These are phyloP conservation scores for Fusarium mangiferae DNA, from an alignment of 2,329 filamentous ascomycete species.

Conservation along the genomic window DNA sequence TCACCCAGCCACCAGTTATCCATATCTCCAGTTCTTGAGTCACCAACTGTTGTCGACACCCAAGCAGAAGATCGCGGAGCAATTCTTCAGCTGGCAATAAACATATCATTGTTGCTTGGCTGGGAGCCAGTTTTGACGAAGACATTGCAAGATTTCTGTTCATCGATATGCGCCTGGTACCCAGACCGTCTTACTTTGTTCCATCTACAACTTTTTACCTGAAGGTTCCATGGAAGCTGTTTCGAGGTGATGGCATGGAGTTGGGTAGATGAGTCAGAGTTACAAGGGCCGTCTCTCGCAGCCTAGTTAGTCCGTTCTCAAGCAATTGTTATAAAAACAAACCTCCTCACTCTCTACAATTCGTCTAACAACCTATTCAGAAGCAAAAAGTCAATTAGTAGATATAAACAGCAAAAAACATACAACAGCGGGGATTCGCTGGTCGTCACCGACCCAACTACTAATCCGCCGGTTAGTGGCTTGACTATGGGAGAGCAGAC, in stretches of 20 bases:
- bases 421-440: conserved; percentile 27
- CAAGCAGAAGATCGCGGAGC: neutral
- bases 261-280: neutral
- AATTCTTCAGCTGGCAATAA: neutral
- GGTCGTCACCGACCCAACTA: conserved; percentile 26
- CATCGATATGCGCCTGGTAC: neutral
- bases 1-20: neutral
- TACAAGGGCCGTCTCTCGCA: neutral
- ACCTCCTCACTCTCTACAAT: neutral
- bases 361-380: neutral
- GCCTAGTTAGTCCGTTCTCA: neutral
- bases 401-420: neutral
- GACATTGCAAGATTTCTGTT: neutral
- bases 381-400: neutral
- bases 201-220: neutral
- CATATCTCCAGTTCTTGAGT: neutral
- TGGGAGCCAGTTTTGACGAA: no score
- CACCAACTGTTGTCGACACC: neutral
- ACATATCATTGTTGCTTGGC: neutral
- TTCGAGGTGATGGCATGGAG: neutral
- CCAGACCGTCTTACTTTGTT: neutral
- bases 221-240: neutral
- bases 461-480: conserved; percentile 21
- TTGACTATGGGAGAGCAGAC: conserved; percentile 24
- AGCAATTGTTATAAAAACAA: neutral